phyloP scores from a whole-genome alignment of 2,329 filamentous ascomycete genomes.

The Aspergillus fructus region DNA sequence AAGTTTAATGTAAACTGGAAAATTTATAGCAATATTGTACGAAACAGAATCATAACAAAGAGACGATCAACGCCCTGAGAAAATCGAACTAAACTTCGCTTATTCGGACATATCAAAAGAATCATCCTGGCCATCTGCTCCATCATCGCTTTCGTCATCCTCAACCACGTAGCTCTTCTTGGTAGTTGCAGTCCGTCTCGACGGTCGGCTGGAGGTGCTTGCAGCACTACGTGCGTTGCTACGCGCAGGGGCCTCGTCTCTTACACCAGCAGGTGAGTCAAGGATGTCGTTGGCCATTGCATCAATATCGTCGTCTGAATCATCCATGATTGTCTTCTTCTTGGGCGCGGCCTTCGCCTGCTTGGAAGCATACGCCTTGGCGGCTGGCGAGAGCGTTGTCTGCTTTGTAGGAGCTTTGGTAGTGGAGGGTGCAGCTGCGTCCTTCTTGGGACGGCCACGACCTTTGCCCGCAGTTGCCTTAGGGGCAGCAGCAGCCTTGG shows the following conservation, averaged over 20 bases:
- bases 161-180: constrained; percentile 46
- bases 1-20: background rate
- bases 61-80: constrained; percentile 18
- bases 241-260: constrained; percentile 30
- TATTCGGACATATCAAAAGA: constrained; percentile 41
- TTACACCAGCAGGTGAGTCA: constrained; percentile 40
- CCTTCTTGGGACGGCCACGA: constrained; percentile 51
- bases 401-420: constrained; percentile 45
- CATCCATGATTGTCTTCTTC: constrained; percentile 46
- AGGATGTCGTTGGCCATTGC: constrained; percentile 49
- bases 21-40: background rate
- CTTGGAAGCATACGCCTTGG: constrained; percentile 61
- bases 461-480: constrained; percentile 26
- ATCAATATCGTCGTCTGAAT: constrained; percentile 49
- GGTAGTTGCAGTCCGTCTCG: constrained; percentile 41
- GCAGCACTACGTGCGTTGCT: constrained; percentile 34
- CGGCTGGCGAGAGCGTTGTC: constrained; percentile 59
- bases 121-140: constrained; percentile 36
- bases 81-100: background rate
- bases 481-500: constrained; percentile 34
- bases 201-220: constrained; percentile 28
- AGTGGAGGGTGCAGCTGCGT: constrained; percentile 51
- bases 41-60: background rate
- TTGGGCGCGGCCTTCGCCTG: constrained; percentile 41
- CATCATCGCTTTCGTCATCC: constrained; percentile 40